Evolutionary conservation across 208 protist genomes (phyloP).

Genomic region (Leishmania mexicana): DNA sequence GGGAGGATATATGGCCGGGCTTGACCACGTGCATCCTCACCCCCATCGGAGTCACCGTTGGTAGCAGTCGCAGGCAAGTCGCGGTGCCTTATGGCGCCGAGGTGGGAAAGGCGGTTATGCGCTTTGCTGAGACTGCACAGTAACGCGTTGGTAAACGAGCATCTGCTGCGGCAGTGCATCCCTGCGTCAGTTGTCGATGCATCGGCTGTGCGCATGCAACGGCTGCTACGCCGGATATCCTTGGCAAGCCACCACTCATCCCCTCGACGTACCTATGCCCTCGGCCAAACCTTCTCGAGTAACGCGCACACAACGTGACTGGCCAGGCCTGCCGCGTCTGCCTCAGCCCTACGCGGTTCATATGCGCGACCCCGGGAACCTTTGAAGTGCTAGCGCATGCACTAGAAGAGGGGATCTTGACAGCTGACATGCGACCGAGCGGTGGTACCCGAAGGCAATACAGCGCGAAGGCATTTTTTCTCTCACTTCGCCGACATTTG

Average conservation of each 20-base stretch:
- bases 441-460: conserved; percentile 36
- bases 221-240: conserved; percentile 39
- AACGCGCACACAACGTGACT: conserved; percentile 50
- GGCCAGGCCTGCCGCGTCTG: conserved; percentile 40
- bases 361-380: conserved; percentile 29
- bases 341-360: conserved; percentile 41
- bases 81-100: conserved; percentile 18
- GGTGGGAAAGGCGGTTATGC: conserved; percentile 31
- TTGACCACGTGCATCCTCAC: neutral
- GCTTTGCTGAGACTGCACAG: conserved; percentile 30
- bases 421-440: conserved; percentile 30
- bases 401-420: conserved; percentile 35
- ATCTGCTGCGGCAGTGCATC: conserved; percentile 5
- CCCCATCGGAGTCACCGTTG: conserved; percentile 10
- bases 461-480: conserved; percentile 23
- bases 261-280: conserved; percentile 44
- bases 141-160: conserved; percentile 30
- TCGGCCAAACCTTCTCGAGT: conserved; percentile 32
- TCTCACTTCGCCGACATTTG: conserved; percentile 45
- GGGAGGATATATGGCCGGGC: conserved; percentile 4
- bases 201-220: conserved; percentile 40
- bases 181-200: conserved; percentile 15
- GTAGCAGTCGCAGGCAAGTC: neutral
- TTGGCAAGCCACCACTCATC: conserved; percentile 24
- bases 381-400: neutral